These are phyloP conservation scores for Mucor circinelloides DNA, from an alignment of 371 early-diverging fungal genomes.

Conservation along the genomic window DNA sequence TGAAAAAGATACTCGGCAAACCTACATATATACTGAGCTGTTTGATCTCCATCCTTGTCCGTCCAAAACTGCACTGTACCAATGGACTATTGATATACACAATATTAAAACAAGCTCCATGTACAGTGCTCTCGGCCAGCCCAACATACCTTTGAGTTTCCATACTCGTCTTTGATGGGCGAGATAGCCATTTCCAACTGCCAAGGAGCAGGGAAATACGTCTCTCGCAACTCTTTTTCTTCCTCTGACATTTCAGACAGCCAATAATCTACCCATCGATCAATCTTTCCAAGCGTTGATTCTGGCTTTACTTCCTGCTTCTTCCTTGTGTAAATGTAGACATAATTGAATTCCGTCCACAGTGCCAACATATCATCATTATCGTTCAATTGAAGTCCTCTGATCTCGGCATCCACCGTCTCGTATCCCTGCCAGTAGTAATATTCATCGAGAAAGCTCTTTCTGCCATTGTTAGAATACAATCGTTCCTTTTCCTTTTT, in stretches of 20 bases:
- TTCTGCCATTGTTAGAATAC: constrained; percentile 23
- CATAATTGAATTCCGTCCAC: constrained; percentile 40
- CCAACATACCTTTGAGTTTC: constrained; percentile 11
- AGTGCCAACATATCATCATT: constrained; percentile 32
- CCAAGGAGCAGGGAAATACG: constrained; percentile 23
- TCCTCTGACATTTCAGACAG: constrained; percentile 16
- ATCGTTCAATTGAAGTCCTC: constrained; percentile 32
- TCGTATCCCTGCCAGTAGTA: constrained; percentile 31
- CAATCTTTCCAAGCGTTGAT: neutral
- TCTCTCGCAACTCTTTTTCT: constrained; percentile 2
- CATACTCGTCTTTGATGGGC: constrained; percentile 10
- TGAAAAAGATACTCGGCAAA: neutral
- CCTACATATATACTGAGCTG: constrained; percentile 17
- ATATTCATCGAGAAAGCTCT: constrained; percentile 27
- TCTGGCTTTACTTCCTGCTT: neutral
- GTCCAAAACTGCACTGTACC: constrained; percentile 21
- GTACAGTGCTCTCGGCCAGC: neutral
- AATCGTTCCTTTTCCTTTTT: constrained; percentile 17
- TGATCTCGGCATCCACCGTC: constrained; percentile 24
- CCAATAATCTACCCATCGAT: constrained; percentile 15
- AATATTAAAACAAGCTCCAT: neutral
- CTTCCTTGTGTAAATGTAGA: constrained; percentile 32
- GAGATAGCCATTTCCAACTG: constrained; percentile 19
- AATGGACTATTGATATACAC: constrained; percentile 8
- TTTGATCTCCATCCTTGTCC: neutral